Evolutionary conservation across 768 basidiomycete genomes (phyloP).

Genomic region (Rhodotorula taiwanensis): DNA sequence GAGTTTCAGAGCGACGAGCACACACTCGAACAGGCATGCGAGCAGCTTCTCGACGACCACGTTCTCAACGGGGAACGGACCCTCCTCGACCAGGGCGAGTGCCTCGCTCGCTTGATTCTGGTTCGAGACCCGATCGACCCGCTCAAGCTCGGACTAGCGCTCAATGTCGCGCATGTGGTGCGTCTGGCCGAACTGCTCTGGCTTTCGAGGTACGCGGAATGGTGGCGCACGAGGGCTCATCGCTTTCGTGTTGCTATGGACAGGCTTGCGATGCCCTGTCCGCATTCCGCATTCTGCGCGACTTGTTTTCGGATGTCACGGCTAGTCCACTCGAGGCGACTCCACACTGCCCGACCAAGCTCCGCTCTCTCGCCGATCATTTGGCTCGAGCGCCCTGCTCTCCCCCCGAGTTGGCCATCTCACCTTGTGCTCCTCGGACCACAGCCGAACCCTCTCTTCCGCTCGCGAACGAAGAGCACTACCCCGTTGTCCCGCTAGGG

Average conservation of each 20-base stretch:
- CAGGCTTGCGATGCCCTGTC: constrained; percentile 25
- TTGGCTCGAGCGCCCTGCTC: neutral
- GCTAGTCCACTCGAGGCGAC: neutral
- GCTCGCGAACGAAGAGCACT: constrained; percentile 21
- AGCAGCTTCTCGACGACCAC: neutral
- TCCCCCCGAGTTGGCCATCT: neutral
- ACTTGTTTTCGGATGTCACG: neutral
- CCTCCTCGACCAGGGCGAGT: neutral
- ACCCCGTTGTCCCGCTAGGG: neutral
- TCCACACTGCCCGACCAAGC: neutral
- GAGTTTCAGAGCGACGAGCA: no score
- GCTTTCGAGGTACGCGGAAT: no score
- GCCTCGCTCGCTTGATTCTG: constrained; percentile 15
- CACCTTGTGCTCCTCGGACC: no score
- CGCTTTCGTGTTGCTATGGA: neutral
- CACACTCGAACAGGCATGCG: neutral
- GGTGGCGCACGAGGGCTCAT: neutral
- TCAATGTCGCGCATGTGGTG: constrained; percentile 24
- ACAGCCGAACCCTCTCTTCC: no score
- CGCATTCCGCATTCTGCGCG: constrained; percentile 13
- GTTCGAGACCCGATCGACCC: neutral
- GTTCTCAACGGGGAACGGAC: constrained; percentile 16
- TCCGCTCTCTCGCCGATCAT: neutral
- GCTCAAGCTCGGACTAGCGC: constrained; percentile 12
- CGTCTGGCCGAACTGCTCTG: neutral